Percentiles rank a stretch among this genome's conserved stretches.
Evolutionary conservation across 1,284 basidiomycete species (phyloP).

Genomic region (Apiotrichum veenhuisii): DNA sequence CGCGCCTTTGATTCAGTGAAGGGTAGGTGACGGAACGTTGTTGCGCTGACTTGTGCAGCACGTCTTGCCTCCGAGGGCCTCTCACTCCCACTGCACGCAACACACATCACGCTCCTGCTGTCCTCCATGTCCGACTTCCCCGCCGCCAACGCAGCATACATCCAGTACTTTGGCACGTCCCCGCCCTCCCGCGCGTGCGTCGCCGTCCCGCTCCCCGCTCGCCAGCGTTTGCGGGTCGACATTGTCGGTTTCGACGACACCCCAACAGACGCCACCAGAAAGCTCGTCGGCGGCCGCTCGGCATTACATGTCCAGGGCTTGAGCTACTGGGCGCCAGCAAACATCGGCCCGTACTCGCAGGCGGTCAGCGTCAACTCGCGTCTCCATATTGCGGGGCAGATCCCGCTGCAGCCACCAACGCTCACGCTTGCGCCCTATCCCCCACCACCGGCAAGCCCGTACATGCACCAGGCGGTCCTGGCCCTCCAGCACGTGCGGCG

Average conservation of each 20-base stretch:
- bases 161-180: conserved; percentile 77
- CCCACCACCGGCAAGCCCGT: conserved; percentile 19
- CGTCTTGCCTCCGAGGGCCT: conserved; percentile 54
- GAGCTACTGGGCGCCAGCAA: conserved; percentile 98
- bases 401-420: conserved; percentile 75
- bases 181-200: conserved; percentile 93
- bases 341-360: conserved; percentile 98
- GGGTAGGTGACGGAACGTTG: conserved; percentile 1
- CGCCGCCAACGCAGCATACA: conserved; percentile 71
- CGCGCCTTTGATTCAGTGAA: conserved; percentile 53
- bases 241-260: conserved; percentile 61
- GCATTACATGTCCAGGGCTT: conserved; percentile 90
- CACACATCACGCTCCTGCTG: conserved; percentile 79
- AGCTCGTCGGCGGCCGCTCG: conserved; percentile 49
- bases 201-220: conserved; percentile 63
- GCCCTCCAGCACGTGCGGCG: conserved; percentile 75
- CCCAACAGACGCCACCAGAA: not conserved
- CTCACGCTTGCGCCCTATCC: conserved; percentile 63
- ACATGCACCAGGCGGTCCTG: conserved; percentile 56
- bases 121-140: conserved; percentile 75
- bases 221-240: conserved; percentile 65
- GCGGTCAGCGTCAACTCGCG: conserved; percentile 70
- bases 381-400: conserved; percentile 89
- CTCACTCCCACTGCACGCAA: conserved; percentile 58
- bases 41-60: conserved; percentile 47